A percentile compares a stretch with the other conserved stretches of the same genome.
These are phyloP conservation scores for Boechera stricta DNA, from an alignment of 345 rosid genomes.

Conservation along the genomic window DNA sequence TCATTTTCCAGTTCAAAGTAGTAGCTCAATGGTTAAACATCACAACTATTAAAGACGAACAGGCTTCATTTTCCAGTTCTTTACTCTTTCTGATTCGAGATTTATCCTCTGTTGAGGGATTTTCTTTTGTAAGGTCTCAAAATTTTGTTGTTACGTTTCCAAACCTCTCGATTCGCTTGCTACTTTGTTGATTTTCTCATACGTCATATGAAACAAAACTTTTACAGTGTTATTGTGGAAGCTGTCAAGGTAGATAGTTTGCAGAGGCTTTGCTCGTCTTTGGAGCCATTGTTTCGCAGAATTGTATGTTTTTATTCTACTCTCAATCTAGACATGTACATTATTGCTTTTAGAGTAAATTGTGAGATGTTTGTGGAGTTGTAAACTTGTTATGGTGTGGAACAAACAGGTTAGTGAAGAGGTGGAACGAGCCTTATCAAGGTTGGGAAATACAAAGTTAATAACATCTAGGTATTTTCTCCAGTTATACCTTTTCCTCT, in stretches of 20 bases:
- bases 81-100: conserved; percentile 12
- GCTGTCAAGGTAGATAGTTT: conserved; percentile 94
- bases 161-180: conserved; percentile 13
- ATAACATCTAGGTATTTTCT: conserved; percentile 59
- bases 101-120: not conserved
- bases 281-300: conserved; percentile 95
- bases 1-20: conserved; percentile 19
- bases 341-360: not conserved
- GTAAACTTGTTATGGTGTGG: conserved; percentile 23
- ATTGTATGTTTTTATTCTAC: conserved; percentile 62
- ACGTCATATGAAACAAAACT: conserved; percentile 32
- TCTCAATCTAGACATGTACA: not conserved
- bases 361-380: conserved; percentile 15
- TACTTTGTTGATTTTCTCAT: conserved; percentile 27
- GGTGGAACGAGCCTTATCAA: conserved; percentile 84
- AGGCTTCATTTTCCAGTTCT: conserved; percentile 7
- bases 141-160: not conserved
- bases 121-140: conserved; percentile 16
- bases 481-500: conserved; percentile 4
- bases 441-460: conserved; percentile 61
- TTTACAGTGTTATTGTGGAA: conserved; percentile 88
- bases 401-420: conserved; percentile 87
- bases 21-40: conserved; percentile 1
- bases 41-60: conserved; percentile 23
- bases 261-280: conserved; percentile 87